Percentiles rank a stretch among this genome's conserved stretches.
Conservation (phyloP, 73 alveolate genomes). For the Tetrahymena borealis region DNA sequence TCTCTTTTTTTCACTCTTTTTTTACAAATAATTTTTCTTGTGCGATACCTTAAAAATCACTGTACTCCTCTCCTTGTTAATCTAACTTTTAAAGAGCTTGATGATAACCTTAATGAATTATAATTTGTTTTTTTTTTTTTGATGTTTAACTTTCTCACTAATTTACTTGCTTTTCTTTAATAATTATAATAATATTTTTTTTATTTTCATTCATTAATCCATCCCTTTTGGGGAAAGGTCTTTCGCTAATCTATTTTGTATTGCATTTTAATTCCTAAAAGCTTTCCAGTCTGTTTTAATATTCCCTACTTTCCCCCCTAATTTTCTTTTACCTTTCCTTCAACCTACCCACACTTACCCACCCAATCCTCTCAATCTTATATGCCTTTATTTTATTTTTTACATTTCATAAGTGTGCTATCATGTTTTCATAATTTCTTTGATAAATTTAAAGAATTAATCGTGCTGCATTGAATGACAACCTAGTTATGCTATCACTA, state of each 20-base stretch:
- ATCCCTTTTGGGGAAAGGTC: too few species aligned
- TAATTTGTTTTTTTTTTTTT: background rate
- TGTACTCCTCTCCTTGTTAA: background rate
- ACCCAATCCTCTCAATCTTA: background rate
- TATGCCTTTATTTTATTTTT: too few species aligned
- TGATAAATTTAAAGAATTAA: too few species aligned
- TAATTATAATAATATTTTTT: background rate
- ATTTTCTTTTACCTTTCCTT: background rate
- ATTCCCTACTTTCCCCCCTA: background rate
- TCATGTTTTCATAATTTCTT: too few species aligned
- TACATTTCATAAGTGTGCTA: too few species aligned
- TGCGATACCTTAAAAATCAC: background rate
- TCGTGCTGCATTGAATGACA: too few species aligned
- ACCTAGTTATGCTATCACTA: too few species aligned
- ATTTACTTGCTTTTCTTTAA: background rate
- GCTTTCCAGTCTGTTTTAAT: background rate
- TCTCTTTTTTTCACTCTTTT: background rate
- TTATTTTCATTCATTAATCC: background rate
- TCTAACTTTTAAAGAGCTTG: background rate
- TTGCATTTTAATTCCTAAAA: background rate
- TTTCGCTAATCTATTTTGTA: background rate
- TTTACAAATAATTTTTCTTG: background rate
- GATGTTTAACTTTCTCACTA: background rate
- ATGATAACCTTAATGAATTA: background rate
- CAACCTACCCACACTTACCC: background rate